Conservation (phyloP, 257 asterid genomes). For the Solanum paucissectum region DNA sequence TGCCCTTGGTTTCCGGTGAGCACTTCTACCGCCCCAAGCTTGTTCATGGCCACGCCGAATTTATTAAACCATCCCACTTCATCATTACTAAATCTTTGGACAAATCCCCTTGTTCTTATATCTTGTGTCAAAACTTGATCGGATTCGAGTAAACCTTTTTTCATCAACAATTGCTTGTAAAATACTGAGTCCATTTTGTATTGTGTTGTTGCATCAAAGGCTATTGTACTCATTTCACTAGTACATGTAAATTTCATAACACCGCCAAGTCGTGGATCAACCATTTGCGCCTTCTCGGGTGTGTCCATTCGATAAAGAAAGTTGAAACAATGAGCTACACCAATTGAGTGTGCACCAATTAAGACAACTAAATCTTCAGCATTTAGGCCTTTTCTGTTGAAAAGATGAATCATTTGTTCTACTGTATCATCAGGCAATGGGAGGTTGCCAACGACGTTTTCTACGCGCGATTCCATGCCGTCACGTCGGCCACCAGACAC, state of each 20-base stretch:
- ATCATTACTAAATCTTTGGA: constrained; percentile 26
- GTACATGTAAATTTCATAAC: constrained; percentile 23
- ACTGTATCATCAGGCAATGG: constrained; percentile 27
- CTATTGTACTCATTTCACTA: constrained; percentile 4
- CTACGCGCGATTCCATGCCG: constrained; percentile 24
- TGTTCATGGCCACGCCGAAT: constrained; percentile 22
- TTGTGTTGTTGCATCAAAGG: constrained; percentile 37
- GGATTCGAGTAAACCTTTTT: constrained; percentile 38
- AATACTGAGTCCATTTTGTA: constrained; percentile 40
- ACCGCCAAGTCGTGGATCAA: constrained; percentile 19
- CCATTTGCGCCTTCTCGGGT: constrained; percentile 9
- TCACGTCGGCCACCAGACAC: constrained; percentile 45
- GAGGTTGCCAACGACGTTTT: constrained; percentile 11
- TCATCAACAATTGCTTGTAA: constrained; percentile 36
- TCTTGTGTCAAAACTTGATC: constrained; percentile 34
- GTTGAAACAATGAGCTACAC: constrained; percentile 38
- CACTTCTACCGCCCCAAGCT: constrained; percentile 33
- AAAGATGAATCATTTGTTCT: constrained; percentile 11
- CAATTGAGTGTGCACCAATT: constrained; percentile 53
- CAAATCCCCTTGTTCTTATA: constrained; percentile 10
- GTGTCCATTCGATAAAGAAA: constrained; percentile 18
- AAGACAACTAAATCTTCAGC: constrained; percentile 43
- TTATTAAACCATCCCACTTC: constrained; percentile 33
- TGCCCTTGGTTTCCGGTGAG: constrained; percentile 49
- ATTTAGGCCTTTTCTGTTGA: constrained; percentile 30